These are phyloP conservation scores for Fusarium sp. DNA, from an alignment of 2,329 filamentous ascomycete genomes.

Conservation along the genomic window DNA sequence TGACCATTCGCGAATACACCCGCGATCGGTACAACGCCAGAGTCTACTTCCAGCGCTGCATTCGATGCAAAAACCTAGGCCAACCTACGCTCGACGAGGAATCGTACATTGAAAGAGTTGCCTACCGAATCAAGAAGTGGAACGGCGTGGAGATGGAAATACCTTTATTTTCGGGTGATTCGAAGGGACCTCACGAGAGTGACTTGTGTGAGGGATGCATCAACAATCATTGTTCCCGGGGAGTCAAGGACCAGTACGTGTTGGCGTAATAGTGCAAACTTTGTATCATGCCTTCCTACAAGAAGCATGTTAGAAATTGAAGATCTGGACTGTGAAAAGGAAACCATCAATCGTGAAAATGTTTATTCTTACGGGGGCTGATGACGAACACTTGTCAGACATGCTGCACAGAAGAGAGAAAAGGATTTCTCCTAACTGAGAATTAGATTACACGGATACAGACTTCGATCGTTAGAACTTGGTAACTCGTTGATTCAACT, in stretches of 20 bases:
- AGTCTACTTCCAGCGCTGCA: conserved; percentile 56
- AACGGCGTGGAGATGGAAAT: conserved; percentile 42
- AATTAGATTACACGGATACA: too few species aligned
- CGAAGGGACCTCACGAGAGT: conserved; percentile 39
- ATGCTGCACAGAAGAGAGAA: too few species aligned
- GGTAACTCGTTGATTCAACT: too few species aligned
- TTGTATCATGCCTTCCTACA: too few species aligned
- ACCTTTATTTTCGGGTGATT: not conserved
- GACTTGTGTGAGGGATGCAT: conserved; percentile 56
- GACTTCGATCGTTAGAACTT: too few species aligned
- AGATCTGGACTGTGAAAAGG: too few species aligned
- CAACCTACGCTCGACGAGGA: conserved; percentile 44
- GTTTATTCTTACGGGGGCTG: too few species aligned
- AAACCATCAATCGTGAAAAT: too few species aligned
- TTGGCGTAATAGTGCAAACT: not conserved
- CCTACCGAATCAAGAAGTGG: conserved; percentile 56
- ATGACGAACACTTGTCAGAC: too few species aligned
- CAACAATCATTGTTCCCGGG: conserved; percentile 46
- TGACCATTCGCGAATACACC: conserved; percentile 51
- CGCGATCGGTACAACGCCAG: conserved; percentile 51
- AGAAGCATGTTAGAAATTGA: too few species aligned
- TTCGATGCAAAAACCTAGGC: conserved; percentile 47
- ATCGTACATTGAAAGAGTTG: conserved; percentile 53
- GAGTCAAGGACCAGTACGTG: too few species aligned
- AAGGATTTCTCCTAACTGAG: too few species aligned